Evolutionary conservation across 2,329 filamentous ascomycete species (phyloP), one percentile per base, ranked within the genome.

Genomic region (Xylaria multiplex): DNA sequence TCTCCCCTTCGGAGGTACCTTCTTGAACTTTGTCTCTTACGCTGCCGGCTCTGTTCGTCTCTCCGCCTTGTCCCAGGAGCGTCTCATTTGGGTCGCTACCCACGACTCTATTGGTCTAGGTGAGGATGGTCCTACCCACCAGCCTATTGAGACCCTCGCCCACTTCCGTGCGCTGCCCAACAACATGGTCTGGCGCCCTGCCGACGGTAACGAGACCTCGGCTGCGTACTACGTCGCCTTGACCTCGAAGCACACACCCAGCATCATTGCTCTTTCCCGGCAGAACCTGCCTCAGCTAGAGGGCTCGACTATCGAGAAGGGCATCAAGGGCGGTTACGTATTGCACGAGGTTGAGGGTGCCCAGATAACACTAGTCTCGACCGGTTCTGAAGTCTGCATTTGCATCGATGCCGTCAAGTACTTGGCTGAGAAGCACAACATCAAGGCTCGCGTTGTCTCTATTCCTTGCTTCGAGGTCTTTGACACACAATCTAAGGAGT

Each of bases 11-110:
- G 90, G 90, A 73, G 96, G 96, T 83, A 98, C 96, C 77, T 99
- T 99, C 90, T 87, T 99, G 75, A 99, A 98, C 91, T 99, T 99
- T 82, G 93, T 98, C 74, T 98, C 95, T 30, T 99, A 99, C 81
- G 95, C 93, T 74, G 93, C 96, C 72, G 96, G 96, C 82, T 91
- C 96, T 76, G 91, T 98, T 79, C 95, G 96, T 83, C 90, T 99
- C 68, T 97, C 94, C 43, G 90, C 96, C 46, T 88, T 99, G 74
- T 97, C 94, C 53, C 94, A 92, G 81, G 87, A 94, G 80, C 95
- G 95, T 76, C 86, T 89, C 79, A 94, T 99, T 85, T 97, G 96
- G 90, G 88, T 98, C 75, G 95, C 96, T 77, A 98, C 95, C 74
- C 95, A 98, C 88, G 95, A 98, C 88, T 97, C 95, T 72, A 99